Evolutionary conservation across 148 eudicot species (phyloP), one percentile per base, ranked within the genome.

Genomic region (Camellia japonica): DNA sequence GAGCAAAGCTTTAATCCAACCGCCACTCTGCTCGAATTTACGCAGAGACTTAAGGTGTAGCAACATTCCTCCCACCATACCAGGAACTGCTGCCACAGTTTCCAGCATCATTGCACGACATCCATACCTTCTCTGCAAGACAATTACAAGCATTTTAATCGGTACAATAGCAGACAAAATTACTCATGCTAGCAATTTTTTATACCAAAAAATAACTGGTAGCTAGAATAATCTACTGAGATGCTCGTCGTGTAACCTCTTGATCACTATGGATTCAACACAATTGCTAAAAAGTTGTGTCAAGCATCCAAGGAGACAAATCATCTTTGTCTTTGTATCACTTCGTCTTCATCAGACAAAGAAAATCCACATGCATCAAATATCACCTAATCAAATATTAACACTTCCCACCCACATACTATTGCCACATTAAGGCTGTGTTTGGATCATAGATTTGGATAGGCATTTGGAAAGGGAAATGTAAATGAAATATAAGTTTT

Each of bases 21-120:
- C 95, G 56, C 98, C 98, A 78, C 95, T 94, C 4, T 91, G 97
- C 87, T 95, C 87, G 30, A 93, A 93, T 79, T 80, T 90, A 61
- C 97, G 97, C 65, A 95, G 91, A 55, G 97, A 95, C 77, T 89
- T 91, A 2, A 93, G 86, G 76, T 95, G 98, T 44, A 95, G 84
- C 74, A 93, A 83, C 97, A 93, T 89, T 55, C 94, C 96, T 52
- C 96, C 96, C 63, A 91, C 95, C 95, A 94, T 95, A 51, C 97
- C 98, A 12, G 96, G 98, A 72, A 95, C 97, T 15, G 91, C 97
- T 23, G 97, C 98, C 67, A 93, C 96, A 41, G 97, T 95, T 82
- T 93, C 98, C 43, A 95, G 94, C 98, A 95, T 95, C 98, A 95
- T 90, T 78, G 98, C 98, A 68, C 93, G 97, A 64, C 97, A 93